Evolutionary conservation across 805 yeast species (phyloP).

Genomic region (Wickerhamomyces canadensis): DNA sequence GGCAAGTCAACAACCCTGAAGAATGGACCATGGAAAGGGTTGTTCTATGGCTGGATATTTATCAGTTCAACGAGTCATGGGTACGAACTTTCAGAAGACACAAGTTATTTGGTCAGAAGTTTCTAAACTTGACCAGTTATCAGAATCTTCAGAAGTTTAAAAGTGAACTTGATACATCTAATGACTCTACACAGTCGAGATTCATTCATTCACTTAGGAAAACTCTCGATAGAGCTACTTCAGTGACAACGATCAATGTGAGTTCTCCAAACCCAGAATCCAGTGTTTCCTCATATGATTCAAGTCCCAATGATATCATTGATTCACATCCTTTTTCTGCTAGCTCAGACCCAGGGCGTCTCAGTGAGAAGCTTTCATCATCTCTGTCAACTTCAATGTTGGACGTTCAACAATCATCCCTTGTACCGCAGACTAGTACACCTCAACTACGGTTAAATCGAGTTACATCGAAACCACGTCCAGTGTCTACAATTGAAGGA

Average conservation of each 20-base stretch:
- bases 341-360: neutral
- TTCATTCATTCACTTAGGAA: constrained; percentile 51
- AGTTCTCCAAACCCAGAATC: constrained; percentile 11
- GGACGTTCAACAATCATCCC: neutral
- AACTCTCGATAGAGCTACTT: constrained; percentile 26
- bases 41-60: constrained; percentile 56
- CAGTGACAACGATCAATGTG: constrained; percentile 14
- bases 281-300: constrained; percentile 18
- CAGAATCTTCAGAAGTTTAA: constrained; percentile 45
- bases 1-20: constrained; percentile 48
- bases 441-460: constrained; percentile 2
- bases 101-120: constrained; percentile 55
- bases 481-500: constrained; percentile 33
- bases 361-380: constrained; percentile 24
- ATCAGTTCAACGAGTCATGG: constrained; percentile 74
- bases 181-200: constrained; percentile 46
- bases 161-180: constrained; percentile 35
- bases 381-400: constrained; percentile 26
- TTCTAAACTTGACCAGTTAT: constrained; percentile 63
- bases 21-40: constrained; percentile 76
- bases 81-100: constrained; percentile 52
- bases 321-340: constrained; percentile 26
- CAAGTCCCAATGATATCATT: constrained; percentile 14
- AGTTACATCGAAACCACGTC: constrained; percentile 20
- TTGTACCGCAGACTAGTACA: neutral